Conservation (phyloP, 352 stramenopile species). For the Pythium phragmitis region DNA sequence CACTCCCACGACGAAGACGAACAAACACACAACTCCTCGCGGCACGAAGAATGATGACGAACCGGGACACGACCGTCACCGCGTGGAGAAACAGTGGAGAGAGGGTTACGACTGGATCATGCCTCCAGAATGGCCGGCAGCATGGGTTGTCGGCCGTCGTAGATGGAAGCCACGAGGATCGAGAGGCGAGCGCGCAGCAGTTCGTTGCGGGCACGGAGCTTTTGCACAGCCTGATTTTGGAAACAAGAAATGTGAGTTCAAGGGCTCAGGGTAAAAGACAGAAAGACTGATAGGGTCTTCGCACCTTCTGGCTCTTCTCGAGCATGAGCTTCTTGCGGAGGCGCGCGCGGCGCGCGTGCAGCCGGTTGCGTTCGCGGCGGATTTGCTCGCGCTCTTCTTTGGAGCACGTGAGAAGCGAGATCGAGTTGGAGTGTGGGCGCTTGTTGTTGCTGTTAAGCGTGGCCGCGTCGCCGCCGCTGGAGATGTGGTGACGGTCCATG, state of each 20-base stretch:
- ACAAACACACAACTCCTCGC: not conserved
- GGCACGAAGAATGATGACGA: conserved; percentile 8
- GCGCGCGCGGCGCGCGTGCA: conserved; percentile 68
- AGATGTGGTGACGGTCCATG: conserved; percentile 17
- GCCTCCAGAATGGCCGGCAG: conserved; percentile 18
- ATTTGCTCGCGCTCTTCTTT: conserved; percentile 75
- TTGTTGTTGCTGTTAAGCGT: conserved; percentile 43
- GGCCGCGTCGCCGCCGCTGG: conserved; percentile 26
- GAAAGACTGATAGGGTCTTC: not conserved
- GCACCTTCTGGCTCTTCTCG: conserved; percentile 72
- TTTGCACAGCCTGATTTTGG: conserved; percentile 46
- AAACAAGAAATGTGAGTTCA: conserved; percentile 3
- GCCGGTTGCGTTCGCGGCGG: conserved; percentile 68
- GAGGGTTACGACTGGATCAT: conserved; percentile 10
- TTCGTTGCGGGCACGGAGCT: conserved; percentile 62
- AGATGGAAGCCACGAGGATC: conserved; percentile 65
- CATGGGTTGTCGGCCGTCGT: conserved; percentile 33
- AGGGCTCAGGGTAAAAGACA: not conserved
- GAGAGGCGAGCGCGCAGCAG: conserved; percentile 55
- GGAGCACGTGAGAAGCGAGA: conserved; percentile 39
- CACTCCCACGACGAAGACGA: conserved; percentile 9
- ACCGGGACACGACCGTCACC: not conserved
- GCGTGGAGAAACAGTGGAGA: not conserved
- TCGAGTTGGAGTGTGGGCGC: conserved; percentile 31
- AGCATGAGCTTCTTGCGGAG: conserved; percentile 82